phyloP scores from a whole-genome alignment of 2,329 filamentous ascomycete species.

The Xylaria sp. region DNA sequence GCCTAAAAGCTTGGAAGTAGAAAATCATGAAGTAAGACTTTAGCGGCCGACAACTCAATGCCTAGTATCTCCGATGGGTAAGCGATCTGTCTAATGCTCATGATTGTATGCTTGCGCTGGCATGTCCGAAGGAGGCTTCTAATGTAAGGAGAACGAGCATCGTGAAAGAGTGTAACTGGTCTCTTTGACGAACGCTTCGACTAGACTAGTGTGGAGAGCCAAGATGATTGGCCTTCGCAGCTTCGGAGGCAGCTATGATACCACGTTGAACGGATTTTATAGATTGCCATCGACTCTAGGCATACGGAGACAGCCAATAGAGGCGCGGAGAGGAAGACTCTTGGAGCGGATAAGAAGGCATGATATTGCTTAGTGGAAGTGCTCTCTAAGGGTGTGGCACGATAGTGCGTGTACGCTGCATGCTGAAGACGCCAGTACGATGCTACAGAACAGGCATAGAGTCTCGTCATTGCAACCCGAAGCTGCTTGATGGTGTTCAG shows the following conservation, averaged over 20 bases:
- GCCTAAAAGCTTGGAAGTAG: slow-evolving; percentile 15
- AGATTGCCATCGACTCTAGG: slow-evolving; percentile 46
- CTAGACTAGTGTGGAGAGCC: slow-evolving; percentile 18
- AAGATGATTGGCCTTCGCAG: slow-evolving; percentile 44
- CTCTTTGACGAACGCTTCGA: slow-evolving; percentile 28
- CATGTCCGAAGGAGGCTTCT: slow-evolving; percentile 17
- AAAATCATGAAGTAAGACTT: not conserved
- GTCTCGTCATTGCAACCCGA: slow-evolving; percentile 37
- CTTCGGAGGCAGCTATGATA: slow-evolving; percentile 46
- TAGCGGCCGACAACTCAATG: not conserved
- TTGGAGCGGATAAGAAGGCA: slow-evolving; percentile 34
- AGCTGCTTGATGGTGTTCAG: slow-evolving; percentile 35
- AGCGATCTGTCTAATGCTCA: slow-evolving; percentile 3
- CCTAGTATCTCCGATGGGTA: not conserved
- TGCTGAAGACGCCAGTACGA: slow-evolving; percentile 34
- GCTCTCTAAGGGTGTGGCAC: slow-evolving; percentile 32
- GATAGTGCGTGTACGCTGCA: slow-evolving; percentile 37
- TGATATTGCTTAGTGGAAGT: slow-evolving; percentile 33
- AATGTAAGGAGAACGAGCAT: slow-evolving; percentile 33
- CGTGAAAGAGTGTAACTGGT: slow-evolving; percentile 33
- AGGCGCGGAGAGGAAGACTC: slow-evolving; percentile 20
- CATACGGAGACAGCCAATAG: slow-evolving; percentile 43
- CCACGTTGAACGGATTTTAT: slow-evolving; percentile 46
- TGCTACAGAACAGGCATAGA: slow-evolving; percentile 36
- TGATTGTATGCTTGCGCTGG: slow-evolving; percentile 13